Evolutionary conservation across 768 basidiomycete genomes (phyloP).

Genomic region (Pilatotrama ljubarskyi): DNA sequence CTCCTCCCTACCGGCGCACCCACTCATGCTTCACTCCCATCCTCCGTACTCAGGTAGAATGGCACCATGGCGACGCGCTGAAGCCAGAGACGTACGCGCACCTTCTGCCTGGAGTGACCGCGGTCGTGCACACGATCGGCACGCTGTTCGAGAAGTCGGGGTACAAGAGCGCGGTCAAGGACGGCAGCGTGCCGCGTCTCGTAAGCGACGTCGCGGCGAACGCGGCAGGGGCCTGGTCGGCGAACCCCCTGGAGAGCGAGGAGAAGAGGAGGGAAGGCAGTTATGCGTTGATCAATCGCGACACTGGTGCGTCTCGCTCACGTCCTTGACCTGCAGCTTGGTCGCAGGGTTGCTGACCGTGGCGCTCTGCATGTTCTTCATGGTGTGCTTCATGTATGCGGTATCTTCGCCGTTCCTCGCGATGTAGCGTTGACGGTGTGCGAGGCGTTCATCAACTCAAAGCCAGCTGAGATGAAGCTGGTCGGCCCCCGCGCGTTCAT

Average conservation of each 20-base stretch:
- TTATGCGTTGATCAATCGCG: constrained; percentile 87
- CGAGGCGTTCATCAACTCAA: constrained; percentile 65
- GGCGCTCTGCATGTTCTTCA: background rate
- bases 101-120: constrained; percentile 64
- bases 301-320: constrained; percentile 65
- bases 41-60: constrained; percentile 63
- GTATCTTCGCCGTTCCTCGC: background rate
- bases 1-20: constrained; percentile 3
- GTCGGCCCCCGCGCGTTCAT: constrained; percentile 68
- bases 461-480: constrained; percentile 29
- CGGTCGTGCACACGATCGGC: constrained; percentile 93
- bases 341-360: background rate
- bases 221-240: constrained; percentile 30
- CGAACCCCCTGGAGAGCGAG: constrained; percentile 60
- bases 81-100: constrained; percentile 70
- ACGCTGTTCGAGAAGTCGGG: constrained; percentile 77
- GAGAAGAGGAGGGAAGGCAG: constrained; percentile 36
- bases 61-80: constrained; percentile 84
- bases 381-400: background rate
- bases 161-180: constrained; percentile 77
- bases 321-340: background rate
- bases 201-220: constrained; percentile 48
- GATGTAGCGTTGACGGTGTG: constrained; percentile 71
- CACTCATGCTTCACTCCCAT: background rate
- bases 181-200: constrained; percentile 56